Percentiles rank a stretch among this genome's conserved stretches.
Conservation (phyloP, 306 rosid species). For the Citrullus colocynthis region DNA sequence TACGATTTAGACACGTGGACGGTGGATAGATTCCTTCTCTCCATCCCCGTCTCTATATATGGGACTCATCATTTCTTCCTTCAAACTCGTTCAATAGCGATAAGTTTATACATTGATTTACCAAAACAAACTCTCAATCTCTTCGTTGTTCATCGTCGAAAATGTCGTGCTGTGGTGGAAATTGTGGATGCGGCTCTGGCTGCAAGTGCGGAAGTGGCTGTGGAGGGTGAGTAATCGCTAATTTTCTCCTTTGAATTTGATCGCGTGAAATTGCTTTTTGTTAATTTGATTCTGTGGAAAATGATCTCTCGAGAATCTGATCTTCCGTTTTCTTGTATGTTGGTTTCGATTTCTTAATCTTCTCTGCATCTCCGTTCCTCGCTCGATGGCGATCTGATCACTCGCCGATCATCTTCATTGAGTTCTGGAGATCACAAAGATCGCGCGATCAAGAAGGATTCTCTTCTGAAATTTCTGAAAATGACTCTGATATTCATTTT, state of each 20-base stretch:
- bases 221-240: not conserved
- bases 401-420: not conserved
- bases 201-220: slow-evolving; percentile 13
- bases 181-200: slow-evolving; percentile 8
- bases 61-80: not conserved
- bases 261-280: not conserved
- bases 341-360: not conserved
- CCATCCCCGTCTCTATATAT: not conserved
- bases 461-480: no score
- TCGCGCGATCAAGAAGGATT: not conserved
- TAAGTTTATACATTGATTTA: not conserved
- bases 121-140: not conserved
- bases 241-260: not conserved
- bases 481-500: not conserved
- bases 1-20: slow-evolving; percentile 1
- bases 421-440: not conserved
- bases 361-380: not conserved
- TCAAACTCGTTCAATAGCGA: not conserved
- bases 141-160: not conserved
- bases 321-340: not conserved
- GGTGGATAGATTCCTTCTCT: not conserved
- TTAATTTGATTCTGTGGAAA: not conserved
- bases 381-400: not conserved
- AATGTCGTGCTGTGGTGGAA: slow-evolving; percentile 16
- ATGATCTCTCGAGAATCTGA: not conserved